Conservation (phyloP, 2,329 filamentous ascomycete species). For the Epichloe sylvatica region DNA sequence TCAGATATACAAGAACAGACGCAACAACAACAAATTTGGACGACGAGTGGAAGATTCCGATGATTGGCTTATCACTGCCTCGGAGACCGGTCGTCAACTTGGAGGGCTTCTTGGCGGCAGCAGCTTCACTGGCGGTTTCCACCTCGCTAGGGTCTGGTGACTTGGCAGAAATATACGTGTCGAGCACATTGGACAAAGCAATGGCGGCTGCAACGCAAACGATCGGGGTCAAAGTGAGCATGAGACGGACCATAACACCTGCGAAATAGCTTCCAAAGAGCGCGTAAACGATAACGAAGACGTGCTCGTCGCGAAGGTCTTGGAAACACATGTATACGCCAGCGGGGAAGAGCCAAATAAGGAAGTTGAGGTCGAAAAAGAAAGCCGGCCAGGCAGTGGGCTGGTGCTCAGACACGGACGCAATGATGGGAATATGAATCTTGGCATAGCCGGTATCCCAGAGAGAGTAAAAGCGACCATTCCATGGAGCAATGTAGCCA, state of each 20-base stretch:
- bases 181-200: conserved; percentile 73
- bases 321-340: conserved; percentile 98
- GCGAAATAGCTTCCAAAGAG: conserved; percentile 95
- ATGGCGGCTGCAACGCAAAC: conserved; percentile 91
- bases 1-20: conserved; percentile 61
- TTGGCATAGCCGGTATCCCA: conserved; percentile 99
- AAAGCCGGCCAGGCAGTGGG: conserved; percentile 98
- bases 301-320: conserved; percentile 84
- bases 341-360: conserved; percentile 97
- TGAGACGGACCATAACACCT: conserved; percentile 97
- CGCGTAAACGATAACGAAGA: conserved; percentile 96
- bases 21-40: conserved; percentile 69
- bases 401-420: conserved; percentile 98
- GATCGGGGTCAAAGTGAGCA: conserved; percentile 92
- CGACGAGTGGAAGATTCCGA: conserved; percentile 70
- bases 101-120: conserved; percentile 41
- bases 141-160: conserved; percentile 42
- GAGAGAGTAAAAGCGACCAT: conserved; percentile 95
- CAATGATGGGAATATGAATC: conserved; percentile 98
- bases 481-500: conserved; percentile 93
- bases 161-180: conserved; percentile 62
- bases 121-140: conserved; percentile 31
- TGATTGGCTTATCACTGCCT: conserved; percentile 54
- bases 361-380: conserved; percentile 96
- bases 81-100: conserved; percentile 43